Conservation (phyloP, 441 rosid genomes). For the Monsonia emarginata region DNA sequence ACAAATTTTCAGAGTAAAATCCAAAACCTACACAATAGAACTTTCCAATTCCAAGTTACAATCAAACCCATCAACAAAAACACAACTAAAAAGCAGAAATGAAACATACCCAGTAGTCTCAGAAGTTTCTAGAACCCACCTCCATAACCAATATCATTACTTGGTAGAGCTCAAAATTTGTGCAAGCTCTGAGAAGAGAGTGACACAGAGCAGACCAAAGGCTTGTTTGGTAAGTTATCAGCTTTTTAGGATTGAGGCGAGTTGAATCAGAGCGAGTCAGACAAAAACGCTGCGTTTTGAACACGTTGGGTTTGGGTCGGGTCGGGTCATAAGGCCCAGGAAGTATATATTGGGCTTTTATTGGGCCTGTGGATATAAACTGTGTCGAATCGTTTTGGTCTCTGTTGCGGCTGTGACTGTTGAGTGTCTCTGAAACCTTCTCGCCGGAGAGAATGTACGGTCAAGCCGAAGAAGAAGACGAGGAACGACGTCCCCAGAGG, state of each 20-base stretch:
- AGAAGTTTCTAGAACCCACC: background rate
- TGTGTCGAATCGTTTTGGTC: background rate
- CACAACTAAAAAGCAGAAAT: too few species aligned
- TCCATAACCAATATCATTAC: background rate
- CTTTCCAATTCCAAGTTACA: background rate
- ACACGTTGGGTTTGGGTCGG: background rate
- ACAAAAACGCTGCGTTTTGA: constrained; percentile 1
- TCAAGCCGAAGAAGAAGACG: constrained; percentile 31
- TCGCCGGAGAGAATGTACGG: constrained; percentile 4
- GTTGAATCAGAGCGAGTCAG: background rate
- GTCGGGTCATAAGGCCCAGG: too few species aligned
- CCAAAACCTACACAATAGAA: background rate
- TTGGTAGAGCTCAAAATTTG: background rate
- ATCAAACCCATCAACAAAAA: background rate
- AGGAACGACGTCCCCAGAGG: constrained; percentile 49
- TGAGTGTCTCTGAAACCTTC: background rate
- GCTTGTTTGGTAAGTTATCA: too few species aligned
- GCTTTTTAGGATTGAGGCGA: background rate
- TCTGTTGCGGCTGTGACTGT: background rate
- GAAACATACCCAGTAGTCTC: background rate
- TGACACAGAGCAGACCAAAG: too few species aligned
- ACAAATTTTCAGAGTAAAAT: background rate
- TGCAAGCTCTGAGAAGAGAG: background rate
- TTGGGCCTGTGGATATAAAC: background rate
- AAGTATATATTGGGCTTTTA: background rate